phyloP scores from a whole-genome alignment of 495 filamentous ascomycete genomes.

The Mytilinidion resinicola region DNA sequence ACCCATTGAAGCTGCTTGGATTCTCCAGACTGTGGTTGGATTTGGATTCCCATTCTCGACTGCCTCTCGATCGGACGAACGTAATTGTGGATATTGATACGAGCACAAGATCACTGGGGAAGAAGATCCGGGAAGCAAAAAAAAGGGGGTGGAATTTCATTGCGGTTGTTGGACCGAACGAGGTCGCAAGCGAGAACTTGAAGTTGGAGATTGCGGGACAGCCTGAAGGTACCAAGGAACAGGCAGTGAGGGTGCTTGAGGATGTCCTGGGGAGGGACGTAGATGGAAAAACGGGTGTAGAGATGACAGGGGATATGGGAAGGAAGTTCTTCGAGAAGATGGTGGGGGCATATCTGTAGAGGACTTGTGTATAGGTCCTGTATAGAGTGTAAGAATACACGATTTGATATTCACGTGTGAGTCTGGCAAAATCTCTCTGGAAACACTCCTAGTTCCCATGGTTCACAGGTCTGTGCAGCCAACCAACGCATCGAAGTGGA shows the following conservation, averaged over 20 bases:
- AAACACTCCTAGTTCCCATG: no score
- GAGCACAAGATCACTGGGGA: constrained; percentile 51
- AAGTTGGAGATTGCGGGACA: constrained; percentile 13
- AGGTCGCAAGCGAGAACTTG: constrained; percentile 8
- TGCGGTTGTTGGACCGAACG: constrained; percentile 60
- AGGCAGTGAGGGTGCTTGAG: neutral
- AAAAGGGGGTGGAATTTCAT: constrained; percentile 68
- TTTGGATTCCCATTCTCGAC: no score
- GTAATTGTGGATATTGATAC: constrained; percentile 68
- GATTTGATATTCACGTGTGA: no score
- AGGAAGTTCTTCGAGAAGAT: constrained; percentile 11
- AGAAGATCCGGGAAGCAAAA: constrained; percentile 69
- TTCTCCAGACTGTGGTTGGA: no score
- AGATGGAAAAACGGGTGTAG: neutral
- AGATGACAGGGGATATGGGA: neutral
- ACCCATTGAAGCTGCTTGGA: no score
- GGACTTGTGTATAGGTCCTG: neutral
- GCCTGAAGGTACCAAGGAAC: constrained; percentile 1
- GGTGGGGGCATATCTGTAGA: constrained; percentile 2
- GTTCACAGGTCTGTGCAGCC: no score
- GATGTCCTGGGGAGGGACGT: neutral
- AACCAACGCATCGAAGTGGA: no score
- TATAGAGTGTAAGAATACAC: no score
- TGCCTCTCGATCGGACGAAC: constrained; percentile 36
- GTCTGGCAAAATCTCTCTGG: no score